Evolutionary conservation across 306 rosid species (phyloP), one percentile per base, ranked within the genome.

Genomic region (Cicer bijugum): DNA sequence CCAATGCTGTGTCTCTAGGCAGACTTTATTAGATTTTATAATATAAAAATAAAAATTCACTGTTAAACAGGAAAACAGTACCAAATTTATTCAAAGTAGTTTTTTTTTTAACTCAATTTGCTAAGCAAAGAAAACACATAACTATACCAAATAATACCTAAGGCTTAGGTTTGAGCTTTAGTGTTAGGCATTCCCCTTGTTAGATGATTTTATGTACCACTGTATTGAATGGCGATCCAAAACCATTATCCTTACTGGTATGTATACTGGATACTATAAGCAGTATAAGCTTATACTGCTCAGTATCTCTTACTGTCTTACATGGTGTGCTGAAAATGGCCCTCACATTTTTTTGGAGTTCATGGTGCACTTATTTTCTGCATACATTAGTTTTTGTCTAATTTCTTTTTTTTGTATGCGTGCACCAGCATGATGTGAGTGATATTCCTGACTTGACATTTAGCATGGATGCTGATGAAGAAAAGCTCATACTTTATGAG

Each of bases 401-500:
- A 57, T 55, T 67, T 58, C 39, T 8, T 80, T 59, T 67, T 53
- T 80, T 59, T 73, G 47, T 76, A 11, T 28, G 61, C 12, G 9
- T 4, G 1, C 60, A 58, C 74, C 86, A 92, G 99, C 91, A 95
- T 71, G 97, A 95, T 74, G 96, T 91, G 60, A 91, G 88, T 73
- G 97, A 91, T 72, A 66, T 90, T 84, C 97, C 82, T 78, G 99
- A 95, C 89, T 87, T 91, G 81, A 91, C 99, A 20, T 95, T 95
- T 90, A 90, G 97, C 93, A 91, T 90, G 97, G 99, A 95, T 47
- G 96, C 99, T 8, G 99, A 95, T 68, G 99, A 95, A 77, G 99
- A 95, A 84, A 90, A 95, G 51, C 99, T 82, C 82, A 95, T 91
- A 64, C 97, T 95, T 68, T 95, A 95, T 71, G 99, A 87, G 86